Evolutionary conservation across 495 filamentous ascomycete genomes (phyloP), one percentile per base, ranked within the genome.

Genomic region (Filosporella fistucella): DNA sequence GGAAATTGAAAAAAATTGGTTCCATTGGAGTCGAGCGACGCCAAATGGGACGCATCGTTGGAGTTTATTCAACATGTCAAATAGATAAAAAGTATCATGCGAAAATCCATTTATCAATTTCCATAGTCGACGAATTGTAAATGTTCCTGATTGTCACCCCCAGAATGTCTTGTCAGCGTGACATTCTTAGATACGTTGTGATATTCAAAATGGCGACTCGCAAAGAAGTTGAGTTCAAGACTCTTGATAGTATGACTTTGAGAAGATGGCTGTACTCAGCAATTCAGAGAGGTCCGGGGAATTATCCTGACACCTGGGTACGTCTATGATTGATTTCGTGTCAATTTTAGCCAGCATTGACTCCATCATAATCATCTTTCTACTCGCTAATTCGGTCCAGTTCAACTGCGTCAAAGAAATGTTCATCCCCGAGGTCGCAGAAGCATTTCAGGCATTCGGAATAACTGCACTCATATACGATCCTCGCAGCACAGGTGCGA

Each of bases 401-500:
- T 74, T 74, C 58, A 70, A 69, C 47, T 59, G 55, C 25, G 59
- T 68, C 42, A 71, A 72, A 49, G 69, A 74, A 45, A 65, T 68
- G 52, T 30, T 61, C 1, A 21, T 66, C 0, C 57, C 68, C 1
- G 59, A 59, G 0, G 45, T 65, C 0, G 67, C 69, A 12, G 62
- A 59, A 42, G 4, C n/a, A 2, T 73, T 73, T 49, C 70, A 74
- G 26, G n/a, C 24, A 0, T 6, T 18, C 0, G 65, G 64, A 11
- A 59, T 66, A 30, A 71, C 63, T 0, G 71, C 54, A 0, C 54
- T 74, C 0, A 20, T 68, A 16, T 76, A 71, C 47, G 71, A 76
- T 41, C 51, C 66, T 0, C 63, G 72, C 14, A 61, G 35, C 26
- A 37, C 60, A 3, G 70, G 70, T 2, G 38, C 26, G 2, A 72